Conservation (phyloP, 129 eudicot genomes). For the Flaveria linearis region DNA sequence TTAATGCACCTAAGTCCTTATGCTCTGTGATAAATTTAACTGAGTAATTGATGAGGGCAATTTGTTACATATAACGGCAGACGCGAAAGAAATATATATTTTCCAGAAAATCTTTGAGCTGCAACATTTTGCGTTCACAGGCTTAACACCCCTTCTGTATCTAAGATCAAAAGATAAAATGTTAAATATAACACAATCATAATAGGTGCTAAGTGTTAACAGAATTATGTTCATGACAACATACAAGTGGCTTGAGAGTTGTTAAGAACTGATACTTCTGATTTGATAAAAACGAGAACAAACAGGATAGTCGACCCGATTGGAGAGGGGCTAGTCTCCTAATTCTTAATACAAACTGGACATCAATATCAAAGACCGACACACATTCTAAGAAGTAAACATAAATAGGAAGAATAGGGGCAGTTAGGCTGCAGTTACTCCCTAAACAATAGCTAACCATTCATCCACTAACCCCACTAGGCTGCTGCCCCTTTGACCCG, state of each 20-base stretch:
- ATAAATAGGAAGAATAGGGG: too few species aligned
- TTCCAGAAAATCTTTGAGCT: slow-evolving; percentile 66
- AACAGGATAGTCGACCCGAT: too few species aligned
- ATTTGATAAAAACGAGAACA: too few species aligned
- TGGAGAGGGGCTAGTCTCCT: too few species aligned
- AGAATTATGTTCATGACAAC: neutral
- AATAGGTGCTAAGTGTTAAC: slow-evolving; percentile 1
- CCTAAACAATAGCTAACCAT: too few species aligned
- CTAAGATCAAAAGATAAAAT: slow-evolving; percentile 41
- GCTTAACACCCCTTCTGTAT: slow-evolving; percentile 62
- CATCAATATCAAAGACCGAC: too few species aligned
- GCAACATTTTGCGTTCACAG: slow-evolving; percentile 36
- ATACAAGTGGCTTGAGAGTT: neutral
- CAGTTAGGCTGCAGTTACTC: too few species aligned
- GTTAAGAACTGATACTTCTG: too few species aligned
- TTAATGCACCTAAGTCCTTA: slow-evolving; percentile 60
- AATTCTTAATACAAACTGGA: too few species aligned
- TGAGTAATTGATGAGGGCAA: slow-evolving; percentile 66
- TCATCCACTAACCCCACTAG: too few species aligned
- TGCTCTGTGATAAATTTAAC: slow-evolving; percentile 79
- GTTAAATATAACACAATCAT: neutral
- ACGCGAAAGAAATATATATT: slow-evolving; percentile 79
- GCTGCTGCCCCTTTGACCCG: too few species aligned
- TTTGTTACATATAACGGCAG: slow-evolving; percentile 87
- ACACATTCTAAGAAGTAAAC: too few species aligned